These are phyloP conservation scores for Pneumocystis oryctolagi DNA, from an alignment of 1,139 yeast genomes.

Conservation along the genomic window DNA sequence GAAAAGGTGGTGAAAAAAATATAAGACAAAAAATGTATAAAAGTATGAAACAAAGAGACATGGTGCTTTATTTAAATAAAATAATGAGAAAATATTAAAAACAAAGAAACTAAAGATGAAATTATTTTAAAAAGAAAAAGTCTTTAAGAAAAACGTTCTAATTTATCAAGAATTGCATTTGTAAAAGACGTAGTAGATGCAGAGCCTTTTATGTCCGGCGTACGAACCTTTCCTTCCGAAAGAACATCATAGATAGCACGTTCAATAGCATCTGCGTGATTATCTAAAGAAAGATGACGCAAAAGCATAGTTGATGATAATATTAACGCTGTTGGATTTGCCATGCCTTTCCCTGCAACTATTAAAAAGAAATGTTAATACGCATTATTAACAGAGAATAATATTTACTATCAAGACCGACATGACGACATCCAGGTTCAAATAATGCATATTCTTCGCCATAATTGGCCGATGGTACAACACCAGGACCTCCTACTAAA, in stretches of 20 bases:
- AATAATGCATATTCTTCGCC: slow-evolving; percentile 97
- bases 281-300: slow-evolving; percentile 84
- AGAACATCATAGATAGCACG: slow-evolving; percentile 79
- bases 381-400: not conserved
- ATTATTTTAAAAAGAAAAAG: not conserved
- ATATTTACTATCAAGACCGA: slow-evolving; percentile 58
- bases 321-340: slow-evolving; percentile 97
- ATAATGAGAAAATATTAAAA: not conserved
- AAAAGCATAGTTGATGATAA: slow-evolving; percentile 79
- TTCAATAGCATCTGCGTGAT: slow-evolving; percentile 71
- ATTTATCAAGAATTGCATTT: slow-evolving; percentile 45
- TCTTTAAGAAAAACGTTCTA: not conserved
- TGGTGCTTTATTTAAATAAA: not conserved
- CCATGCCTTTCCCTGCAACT: slow-evolving; percentile 30
- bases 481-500: slow-evolving; percentile 95
- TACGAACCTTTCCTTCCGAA: slow-evolving; percentile 67
- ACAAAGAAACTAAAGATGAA: not conserved
- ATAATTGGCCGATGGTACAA: slow-evolving; percentile 95
- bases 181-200: slow-evolving; percentile 79
- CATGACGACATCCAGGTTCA: slow-evolving; percentile 99
- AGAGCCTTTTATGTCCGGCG: slow-evolving; percentile 81
- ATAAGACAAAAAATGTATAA: not conserved
- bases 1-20: not conserved
- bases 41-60: not conserved
- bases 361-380: slow-evolving; percentile 50